These are phyloP conservation scores for Tolypocladium album DNA, from an alignment of 2,329 filamentous ascomycete species.

Conservation along the genomic window DNA sequence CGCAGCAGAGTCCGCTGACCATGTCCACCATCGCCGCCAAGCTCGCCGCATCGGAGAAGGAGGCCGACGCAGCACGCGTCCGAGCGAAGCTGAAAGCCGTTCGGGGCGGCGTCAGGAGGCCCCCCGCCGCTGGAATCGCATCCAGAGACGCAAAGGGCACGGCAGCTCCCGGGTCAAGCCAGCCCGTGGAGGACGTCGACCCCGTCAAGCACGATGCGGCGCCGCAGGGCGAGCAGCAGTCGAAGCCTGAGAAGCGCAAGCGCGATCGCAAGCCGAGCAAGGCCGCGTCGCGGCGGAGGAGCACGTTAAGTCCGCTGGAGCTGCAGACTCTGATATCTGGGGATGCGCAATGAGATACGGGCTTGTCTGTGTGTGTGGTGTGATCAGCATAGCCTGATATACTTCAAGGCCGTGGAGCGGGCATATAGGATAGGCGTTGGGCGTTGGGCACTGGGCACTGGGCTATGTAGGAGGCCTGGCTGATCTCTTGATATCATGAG, in stretches of 20 bases:
- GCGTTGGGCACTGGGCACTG: background rate
- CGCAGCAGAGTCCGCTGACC: slow-evolving; percentile 45
- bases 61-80: slow-evolving; percentile 52
- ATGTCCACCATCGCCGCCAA: slow-evolving; percentile 54
- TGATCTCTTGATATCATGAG: background rate
- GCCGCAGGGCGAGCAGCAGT: slow-evolving; percentile 10
- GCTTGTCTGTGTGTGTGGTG: background rate
- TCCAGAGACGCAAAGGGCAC: background rate
- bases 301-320: slow-evolving; percentile 67
- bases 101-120: slow-evolving; percentile 14
- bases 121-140: slow-evolving; percentile 8
- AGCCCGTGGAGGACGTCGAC: slow-evolving; percentile 16
- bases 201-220: slow-evolving; percentile 22
- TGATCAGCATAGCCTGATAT: background rate
- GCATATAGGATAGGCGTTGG: background rate
- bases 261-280: slow-evolving; percentile 42
- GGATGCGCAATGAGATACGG: slow-evolving; percentile 18
- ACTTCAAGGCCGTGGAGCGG: background rate
- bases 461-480: background rate
- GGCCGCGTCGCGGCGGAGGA: slow-evolving; percentile 53
- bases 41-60: slow-evolving; percentile 51
- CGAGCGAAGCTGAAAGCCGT: slow-evolving; percentile 51
- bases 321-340: slow-evolving; percentile 52
- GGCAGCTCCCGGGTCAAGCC: background rate
- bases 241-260: slow-evolving; percentile 31